Conservation (phyloP, 1,284 basidiomycete species). For the Tetrapyrgos nigripes region DNA sequence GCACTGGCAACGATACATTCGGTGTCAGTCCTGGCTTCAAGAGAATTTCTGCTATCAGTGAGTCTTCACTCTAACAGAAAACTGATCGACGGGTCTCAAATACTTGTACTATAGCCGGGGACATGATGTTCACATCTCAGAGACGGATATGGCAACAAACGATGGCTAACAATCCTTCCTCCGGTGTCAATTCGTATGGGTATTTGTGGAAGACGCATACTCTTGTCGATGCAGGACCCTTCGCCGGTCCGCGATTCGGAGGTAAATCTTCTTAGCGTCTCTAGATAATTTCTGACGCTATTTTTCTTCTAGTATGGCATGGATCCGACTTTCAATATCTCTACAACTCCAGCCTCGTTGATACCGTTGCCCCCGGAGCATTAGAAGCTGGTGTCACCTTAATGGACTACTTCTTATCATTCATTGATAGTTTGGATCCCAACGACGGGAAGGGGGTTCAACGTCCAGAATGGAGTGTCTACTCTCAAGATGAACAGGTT, state of each 20-base stretch:
- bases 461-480: conserved; percentile 46
- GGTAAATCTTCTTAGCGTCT: conserved; percentile 29
- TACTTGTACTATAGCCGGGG: conserved; percentile 36
- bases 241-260: conserved; percentile 32
- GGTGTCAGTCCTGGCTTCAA: conserved; percentile 42
- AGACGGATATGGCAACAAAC: conserved; percentile 48
- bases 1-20: conserved; percentile 28
- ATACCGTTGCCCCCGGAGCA: conserved; percentile 29
- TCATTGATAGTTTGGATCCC: conserved; percentile 51
- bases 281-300: not conserved
- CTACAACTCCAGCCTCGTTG: conserved; percentile 39
- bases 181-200: conserved; percentile 48
- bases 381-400: conserved; percentile 42
- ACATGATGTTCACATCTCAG: conserved; percentile 46
- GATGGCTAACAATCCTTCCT: conserved; percentile 26
- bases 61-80: not conserved
- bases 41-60: conserved; percentile 47
- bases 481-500: conserved; percentile 34
- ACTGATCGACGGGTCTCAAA: not conserved
- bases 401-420: conserved; percentile 61
- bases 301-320: conserved; percentile 39
- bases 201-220: conserved; percentile 54
- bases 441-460: conserved; percentile 52
- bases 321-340: conserved; percentile 44
- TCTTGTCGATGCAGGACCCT: not conserved